Base-by-base conservation (phyloP, 345 rosid species). In the Pugionium dolabratum region DNA sequence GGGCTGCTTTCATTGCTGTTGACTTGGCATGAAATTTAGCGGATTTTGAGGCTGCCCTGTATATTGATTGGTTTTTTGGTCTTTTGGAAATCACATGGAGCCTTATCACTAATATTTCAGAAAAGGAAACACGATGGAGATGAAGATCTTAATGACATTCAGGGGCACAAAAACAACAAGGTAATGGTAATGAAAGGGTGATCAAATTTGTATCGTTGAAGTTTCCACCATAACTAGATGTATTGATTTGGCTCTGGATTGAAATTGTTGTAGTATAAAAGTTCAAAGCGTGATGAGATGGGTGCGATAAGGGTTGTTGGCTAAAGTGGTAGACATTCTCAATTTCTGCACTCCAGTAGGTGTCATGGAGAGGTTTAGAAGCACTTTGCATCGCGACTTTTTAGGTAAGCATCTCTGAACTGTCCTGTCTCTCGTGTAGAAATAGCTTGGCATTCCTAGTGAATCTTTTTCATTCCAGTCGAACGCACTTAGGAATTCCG, bases 51-150 rank as follows among this genome's bases (percentile, higher is more conserved):
- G 65, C 50, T 59, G 72, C 56, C 42, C 30, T 52, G 53, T 25
- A 52, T 32, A 66, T 18, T 54, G 46, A 43, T 62, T 55, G 45
- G 2, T n/a, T 42, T 64, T 63, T 9, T n/a, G 4, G 37, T 45
- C 41, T 29, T 33, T 18, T 55, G 55, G 11, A 39, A 49, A 44
- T 68, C 47, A 62, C 54, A 49, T 69, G 59, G 52, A 59, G n/a
- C 35, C 6, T 39, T 75, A 28, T 65, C 61, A 57, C 55, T 62
- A 56, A 69, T 29, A 62, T 70, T 78, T 75, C 89, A 94, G 99
- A 94, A 90, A 86, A 82, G 99, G 82, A 94, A 88, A 82, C 99
- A 88, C 44, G 94, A 81, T 58, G 97, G 95, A 41, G 97, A 88
- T 37, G 99, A 94, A 79, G 91, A 90, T 81, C 76, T 84, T 6